Percentiles rank a stretch among this genome's conserved stretches.
Evolutionary conservation across 208 protist species (phyloP).

Genomic region (Leishmania aethiopica): DNA sequence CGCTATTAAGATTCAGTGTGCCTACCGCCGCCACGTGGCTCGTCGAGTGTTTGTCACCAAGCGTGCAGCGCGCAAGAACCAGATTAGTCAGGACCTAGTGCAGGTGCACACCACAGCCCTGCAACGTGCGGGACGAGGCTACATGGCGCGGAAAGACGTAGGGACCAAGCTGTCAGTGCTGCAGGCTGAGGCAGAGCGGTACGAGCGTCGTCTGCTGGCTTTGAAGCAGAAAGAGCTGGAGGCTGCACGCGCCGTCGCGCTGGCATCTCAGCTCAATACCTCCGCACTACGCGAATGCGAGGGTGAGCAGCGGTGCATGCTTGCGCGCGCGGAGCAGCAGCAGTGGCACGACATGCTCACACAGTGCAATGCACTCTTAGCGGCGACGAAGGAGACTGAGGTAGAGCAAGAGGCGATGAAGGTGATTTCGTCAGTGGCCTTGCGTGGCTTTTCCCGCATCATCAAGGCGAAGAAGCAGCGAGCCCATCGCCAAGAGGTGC

Average conservation of each 20-base stretch:
- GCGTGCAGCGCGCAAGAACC: conserved; percentile 12
- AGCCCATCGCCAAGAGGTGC: background rate
- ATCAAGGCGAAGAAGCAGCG: conserved; percentile 20
- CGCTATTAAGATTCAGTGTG: conserved; percentile 64
- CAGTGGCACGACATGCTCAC: conserved; percentile 10
- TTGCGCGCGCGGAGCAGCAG: conserved; percentile 24
- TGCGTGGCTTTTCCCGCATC: conserved; percentile 13
- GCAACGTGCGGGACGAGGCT: conserved; percentile 76
- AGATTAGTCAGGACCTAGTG: background rate
- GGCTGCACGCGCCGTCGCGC: conserved; percentile 8
- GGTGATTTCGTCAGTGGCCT: background rate
- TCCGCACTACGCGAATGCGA: conserved; percentile 18
- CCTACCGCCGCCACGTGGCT: conserved; percentile 56
- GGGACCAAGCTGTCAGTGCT: conserved; percentile 30
- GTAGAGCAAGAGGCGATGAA: background rate
- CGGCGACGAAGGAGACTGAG: background rate
- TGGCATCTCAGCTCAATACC: background rate
- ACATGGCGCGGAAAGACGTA: conserved; percentile 41
- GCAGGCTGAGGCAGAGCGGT: conserved; percentile 44
- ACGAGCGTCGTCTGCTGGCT: conserved; percentile 34
- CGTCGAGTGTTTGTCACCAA: conserved; percentile 34
- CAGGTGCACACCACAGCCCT: conserved; percentile 10
- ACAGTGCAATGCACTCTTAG: background rate
- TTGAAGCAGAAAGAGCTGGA: conserved; percentile 31
- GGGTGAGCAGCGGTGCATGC: conserved; percentile 14